Evolutionary conservation across 495 filamentous ascomycete species (phyloP).

Genomic region (Aspergillus heteromorphus): DNA sequence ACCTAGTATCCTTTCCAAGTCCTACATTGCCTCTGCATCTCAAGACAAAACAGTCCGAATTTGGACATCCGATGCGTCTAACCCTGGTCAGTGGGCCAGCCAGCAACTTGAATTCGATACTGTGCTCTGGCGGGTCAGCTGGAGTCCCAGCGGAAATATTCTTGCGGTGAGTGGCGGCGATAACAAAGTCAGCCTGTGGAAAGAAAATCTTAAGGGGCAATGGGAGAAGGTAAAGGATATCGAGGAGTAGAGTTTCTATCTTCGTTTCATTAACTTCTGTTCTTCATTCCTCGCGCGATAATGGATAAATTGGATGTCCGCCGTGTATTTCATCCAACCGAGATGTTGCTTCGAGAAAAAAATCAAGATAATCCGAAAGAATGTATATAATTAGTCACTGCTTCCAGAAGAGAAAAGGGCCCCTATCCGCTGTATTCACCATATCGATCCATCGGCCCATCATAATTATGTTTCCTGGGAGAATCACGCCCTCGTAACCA

Average conservation of each 20-base stretch:
- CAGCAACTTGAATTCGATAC: constrained; percentile 81
- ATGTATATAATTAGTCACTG: neutral
- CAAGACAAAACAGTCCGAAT: constrained; percentile 97
- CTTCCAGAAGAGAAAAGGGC: neutral
- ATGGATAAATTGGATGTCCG: constrained; percentile 6
- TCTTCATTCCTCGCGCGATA: constrained; percentile 10
- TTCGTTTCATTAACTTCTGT: constrained; percentile 9
- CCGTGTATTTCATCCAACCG: constrained; percentile 4
- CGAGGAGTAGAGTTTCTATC: constrained; percentile 61
- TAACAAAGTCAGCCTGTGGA: constrained; percentile 81
- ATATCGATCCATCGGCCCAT: constrained; percentile 44
- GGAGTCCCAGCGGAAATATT: constrained; percentile 96
- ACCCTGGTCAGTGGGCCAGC: constrained; percentile 66
- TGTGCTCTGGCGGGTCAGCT: constrained; percentile 93
- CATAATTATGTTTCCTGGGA: constrained; percentile 44
- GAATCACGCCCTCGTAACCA: constrained; percentile 45
- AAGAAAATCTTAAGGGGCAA: constrained; percentile 56
- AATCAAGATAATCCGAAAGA: neutral
- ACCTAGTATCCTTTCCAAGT: constrained; percentile 86
- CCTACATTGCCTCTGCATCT: constrained; percentile 89
- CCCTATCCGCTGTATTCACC: constrained; percentile 15
- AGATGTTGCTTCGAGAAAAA: neutral
- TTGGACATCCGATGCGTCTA: constrained; percentile 74
- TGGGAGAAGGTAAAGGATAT: constrained; percentile 97
- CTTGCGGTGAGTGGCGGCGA: constrained; percentile 89